Percentiles rank a stretch among this genome's conserved stretches.
These are phyloP conservation scores for Aspergillus bertholletiae DNA, from an alignment of 495 filamentous ascomycete genomes.

Conservation along the genomic window DNA sequence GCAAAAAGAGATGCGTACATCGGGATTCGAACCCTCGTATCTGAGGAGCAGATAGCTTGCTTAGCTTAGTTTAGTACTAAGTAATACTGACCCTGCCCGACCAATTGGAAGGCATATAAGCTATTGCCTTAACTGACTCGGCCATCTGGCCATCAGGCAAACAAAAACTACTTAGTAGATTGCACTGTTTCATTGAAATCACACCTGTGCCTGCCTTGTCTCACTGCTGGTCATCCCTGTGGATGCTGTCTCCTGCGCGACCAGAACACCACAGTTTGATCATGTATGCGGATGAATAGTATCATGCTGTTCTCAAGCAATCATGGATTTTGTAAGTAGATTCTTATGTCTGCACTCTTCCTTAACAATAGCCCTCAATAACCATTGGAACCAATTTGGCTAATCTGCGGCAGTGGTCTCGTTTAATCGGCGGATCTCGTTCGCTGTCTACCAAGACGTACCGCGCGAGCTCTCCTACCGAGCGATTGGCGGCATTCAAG, in stretches of 20 bases:
- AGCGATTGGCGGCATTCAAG: conserved; percentile 87
- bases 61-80: too few relatives aligned
- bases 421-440: conserved; percentile 80
- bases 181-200: too few relatives aligned
- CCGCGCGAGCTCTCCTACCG: conserved; percentile 70
- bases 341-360: neutral
- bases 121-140: neutral
- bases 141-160: neutral
- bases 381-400: neutral
- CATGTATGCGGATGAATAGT: conserved; percentile 12
- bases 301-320: conserved; percentile 33
- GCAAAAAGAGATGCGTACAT: too few relatives aligned
- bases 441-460: conserved; percentile 59
- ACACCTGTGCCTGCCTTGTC: too few relatives aligned
- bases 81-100: too few relatives aligned
- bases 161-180: too few relatives aligned
- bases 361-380: neutral
- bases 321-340: conserved; percentile 40
- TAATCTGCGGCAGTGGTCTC: conserved; percentile 65
- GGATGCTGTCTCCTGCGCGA: too few relatives aligned
- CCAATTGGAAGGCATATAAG: too few relatives aligned
- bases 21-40: too few relatives aligned
- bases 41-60: too few relatives aligned
- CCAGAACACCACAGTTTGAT: too few relatives aligned
- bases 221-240: too few relatives aligned